A percentile compares a stretch with the other conserved stretches of the same genome.
These are phyloP conservation scores for Plasmodium ovale DNA, from an alignment of 169 alveolate species.

Conservation along the genomic window DNA sequence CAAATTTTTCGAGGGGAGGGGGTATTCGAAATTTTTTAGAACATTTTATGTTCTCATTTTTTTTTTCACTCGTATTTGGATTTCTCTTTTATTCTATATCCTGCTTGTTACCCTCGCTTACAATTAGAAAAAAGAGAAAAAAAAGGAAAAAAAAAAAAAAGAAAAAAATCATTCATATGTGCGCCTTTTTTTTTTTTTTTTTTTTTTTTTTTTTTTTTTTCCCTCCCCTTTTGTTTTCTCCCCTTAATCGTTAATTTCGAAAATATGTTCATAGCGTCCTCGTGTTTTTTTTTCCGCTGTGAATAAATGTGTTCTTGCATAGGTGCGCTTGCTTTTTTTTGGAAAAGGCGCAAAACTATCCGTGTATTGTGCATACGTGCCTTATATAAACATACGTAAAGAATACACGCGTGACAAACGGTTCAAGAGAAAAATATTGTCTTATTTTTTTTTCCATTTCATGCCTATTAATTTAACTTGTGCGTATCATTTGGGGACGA, in stretches of 20 bases:
- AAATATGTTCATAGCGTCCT: background rate
- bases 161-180: too few species aligned
- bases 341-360: background rate
- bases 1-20: background rate
- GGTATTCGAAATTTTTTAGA: too few species aligned
- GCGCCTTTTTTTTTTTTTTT: background rate
- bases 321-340: too few species aligned
- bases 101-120: too few species aligned
- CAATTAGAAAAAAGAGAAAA: constrained; percentile 7
- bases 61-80: too few species aligned
- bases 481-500: background rate
- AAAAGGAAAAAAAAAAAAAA: constrained; percentile 26
- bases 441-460: background rate
- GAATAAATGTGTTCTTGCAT: background rate
- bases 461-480: too few species aligned
- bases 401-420: background rate
- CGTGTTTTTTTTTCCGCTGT: background rate
- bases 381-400: too few species aligned
- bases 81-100: too few species aligned
- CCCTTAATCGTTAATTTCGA: background rate
- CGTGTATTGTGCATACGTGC: too few species aligned
- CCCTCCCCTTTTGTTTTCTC: background rate
- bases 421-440: background rate
- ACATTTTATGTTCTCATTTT: too few species aligned
- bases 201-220: too few species aligned